A percentile compares a stretch with the other conserved stretches of the same genome.
Conservation (phyloP, 257 asterid genomes). For the Primulina tabacum region DNA sequence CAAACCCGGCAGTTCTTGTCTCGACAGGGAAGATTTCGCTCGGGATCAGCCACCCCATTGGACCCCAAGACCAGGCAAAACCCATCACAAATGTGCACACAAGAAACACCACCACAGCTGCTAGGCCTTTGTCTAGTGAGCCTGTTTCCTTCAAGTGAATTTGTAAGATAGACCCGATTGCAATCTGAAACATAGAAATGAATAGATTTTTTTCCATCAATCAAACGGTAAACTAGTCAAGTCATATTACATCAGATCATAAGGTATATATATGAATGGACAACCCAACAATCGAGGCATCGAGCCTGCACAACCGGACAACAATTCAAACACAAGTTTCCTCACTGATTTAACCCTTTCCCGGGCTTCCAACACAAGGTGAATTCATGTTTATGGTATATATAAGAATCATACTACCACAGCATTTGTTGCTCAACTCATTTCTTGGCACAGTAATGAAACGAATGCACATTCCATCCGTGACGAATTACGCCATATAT, state of each 20-base stretch:
- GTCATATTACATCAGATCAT: background rate
- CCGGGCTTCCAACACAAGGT: background rate
- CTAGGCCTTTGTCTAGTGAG: conserved; percentile 30
- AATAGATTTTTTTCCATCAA: background rate
- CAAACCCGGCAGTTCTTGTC: conserved; percentile 67
- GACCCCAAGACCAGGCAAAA: conserved; percentile 91
- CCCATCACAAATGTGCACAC: conserved; percentile 65
- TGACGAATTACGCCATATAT: background rate
- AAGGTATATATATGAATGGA: background rate
- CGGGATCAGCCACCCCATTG: conserved; percentile 72
- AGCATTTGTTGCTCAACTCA: background rate
- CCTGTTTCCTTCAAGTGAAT: conserved; percentile 40
- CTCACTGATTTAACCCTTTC: too few relatives aligned
- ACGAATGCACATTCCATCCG: background rate
- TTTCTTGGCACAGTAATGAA: too few relatives aligned
- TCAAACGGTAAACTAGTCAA: background rate
- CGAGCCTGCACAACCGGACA: background rate
- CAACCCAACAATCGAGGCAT: background rate
- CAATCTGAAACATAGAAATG: conserved; percentile 32
- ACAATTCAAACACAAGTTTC: too few relatives aligned
- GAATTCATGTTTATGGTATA: background rate
- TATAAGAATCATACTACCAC: background rate
- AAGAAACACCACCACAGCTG: conserved; percentile 45
- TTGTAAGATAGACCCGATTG: conserved; percentile 42
- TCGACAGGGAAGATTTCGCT: conserved; percentile 72